These are phyloP conservation scores for Pouteria glomerata DNA, from an alignment of 148 eudicot species.

Conservation along the genomic window DNA sequence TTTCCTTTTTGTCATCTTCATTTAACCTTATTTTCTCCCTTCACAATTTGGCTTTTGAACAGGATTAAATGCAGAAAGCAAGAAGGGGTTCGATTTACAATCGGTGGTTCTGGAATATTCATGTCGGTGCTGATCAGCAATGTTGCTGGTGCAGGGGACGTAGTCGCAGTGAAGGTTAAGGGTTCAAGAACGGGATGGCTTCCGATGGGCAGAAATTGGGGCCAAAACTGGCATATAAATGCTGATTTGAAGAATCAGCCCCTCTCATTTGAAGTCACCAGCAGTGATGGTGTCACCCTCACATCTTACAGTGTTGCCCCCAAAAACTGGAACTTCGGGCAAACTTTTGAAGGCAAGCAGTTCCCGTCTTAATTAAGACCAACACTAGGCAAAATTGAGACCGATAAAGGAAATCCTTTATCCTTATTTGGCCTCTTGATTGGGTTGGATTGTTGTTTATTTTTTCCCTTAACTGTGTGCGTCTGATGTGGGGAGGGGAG, in stretches of 20 bases:
- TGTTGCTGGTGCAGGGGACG: slow-evolving; percentile 82
- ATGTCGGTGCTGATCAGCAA: slow-evolving; percentile 75
- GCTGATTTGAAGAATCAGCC: slow-evolving; percentile 79
- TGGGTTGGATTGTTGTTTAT: not conserved
- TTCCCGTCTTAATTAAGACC: slow-evolving; percentile 27
- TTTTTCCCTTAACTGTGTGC: not conserved
- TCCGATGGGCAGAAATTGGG: slow-evolving; percentile 85
- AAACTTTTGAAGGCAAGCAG: slow-evolving; percentile 86
- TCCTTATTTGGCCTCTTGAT: not conserved
- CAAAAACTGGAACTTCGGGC: slow-evolving; percentile 70
- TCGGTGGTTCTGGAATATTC: slow-evolving; percentile 70
- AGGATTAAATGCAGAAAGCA: slow-evolving; percentile 88
- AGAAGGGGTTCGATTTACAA: slow-evolving; percentile 73
- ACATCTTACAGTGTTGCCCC: slow-evolving; percentile 77
- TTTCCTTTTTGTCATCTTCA: not conserved
- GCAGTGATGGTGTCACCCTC: slow-evolving; percentile 66
- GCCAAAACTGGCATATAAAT: slow-evolving; percentile 83
- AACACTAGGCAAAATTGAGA: not conserved
- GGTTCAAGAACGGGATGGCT: slow-evolving; percentile 93
- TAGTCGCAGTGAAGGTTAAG: slow-evolving; percentile 60
- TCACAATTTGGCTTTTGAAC: slow-evolving; percentile 10
- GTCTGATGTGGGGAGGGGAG: not conserved
- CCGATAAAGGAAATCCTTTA: not conserved
- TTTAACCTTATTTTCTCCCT: not conserved
- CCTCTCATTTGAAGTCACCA: slow-evolving; percentile 76